Base-by-base conservation (phyloP, 2,329 filamentous ascomycete genomes). In the Coniochaeta prunicola region DNA sequence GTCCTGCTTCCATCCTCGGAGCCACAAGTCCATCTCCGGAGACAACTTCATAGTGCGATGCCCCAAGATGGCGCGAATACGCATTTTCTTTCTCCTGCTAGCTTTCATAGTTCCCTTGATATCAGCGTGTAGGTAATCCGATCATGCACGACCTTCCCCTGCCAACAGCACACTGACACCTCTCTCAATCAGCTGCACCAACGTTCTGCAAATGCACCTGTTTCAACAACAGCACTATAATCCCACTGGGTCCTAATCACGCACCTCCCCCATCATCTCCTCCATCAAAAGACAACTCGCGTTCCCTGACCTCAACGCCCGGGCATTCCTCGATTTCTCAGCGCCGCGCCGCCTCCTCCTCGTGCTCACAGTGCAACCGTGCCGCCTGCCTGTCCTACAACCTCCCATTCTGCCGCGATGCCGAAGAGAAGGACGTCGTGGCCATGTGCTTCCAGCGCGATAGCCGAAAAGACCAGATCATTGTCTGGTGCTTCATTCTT, bases 171-270 rank as follows among this genome's bases (percentile, higher is more conserved):
- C 26, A 34, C 28, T 21, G 13, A 33, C 33, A n/a, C 30, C 19
- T 34, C 53, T 42, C 38, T 28, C 34, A 6, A 58, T 12, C 36
- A 15, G 84, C 80, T 33, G 80, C 83, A 48, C 84, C 83, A 19
- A 83, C 81, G 1, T 88, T 87, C 70, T 88, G 85, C 77, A 88
- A 88, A 78, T 88, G 85, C 74, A 87, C 83, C 64, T 88, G 85
- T 74, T 86, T 86, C 75, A 83, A 82, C 65, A 87, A 88, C 75
- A 85, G 82, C 77, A 87, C 84, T 64, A 85, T 88, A 66, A 85
- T 88, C 67, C 77, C 81, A 15, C 78, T 87, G 10, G 81, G 77
- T n/a, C 78, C 80, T 60, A 66, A 72, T 57, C 63, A 69, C 61
- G 58, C 65, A 58, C 63, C 69, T 62, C 60, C 69, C 63, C 62